Conservation (phyloP, 2,329 filamentous ascomycete species). For the Achaetomium macrosporum region DNA sequence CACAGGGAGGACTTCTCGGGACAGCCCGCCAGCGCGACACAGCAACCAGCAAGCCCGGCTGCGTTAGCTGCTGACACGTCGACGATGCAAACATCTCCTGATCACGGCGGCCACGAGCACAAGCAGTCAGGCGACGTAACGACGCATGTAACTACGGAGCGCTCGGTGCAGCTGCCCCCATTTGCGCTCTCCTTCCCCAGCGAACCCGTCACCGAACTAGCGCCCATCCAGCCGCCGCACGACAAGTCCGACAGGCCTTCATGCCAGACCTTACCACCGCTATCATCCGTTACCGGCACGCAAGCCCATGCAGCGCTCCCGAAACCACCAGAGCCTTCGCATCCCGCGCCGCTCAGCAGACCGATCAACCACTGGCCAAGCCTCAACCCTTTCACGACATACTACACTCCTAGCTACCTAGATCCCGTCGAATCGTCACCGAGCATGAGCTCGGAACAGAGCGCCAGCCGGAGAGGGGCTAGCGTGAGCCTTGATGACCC, state of each 20-base stretch:
- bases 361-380: slow-evolving; percentile 40
- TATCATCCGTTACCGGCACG: slow-evolving; percentile 36
- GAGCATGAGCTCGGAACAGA: slow-evolving; percentile 45
- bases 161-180: slow-evolving; percentile 21
- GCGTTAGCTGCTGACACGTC: background rate
- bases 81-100: background rate
- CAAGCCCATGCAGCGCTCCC: slow-evolving; percentile 22
- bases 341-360: slow-evolving; percentile 12
- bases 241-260: slow-evolving; percentile 24
- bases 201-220: slow-evolving; percentile 34
- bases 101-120: background rate
- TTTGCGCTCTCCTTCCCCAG: slow-evolving; percentile 28
- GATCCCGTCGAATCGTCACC: slow-evolving; percentile 41
- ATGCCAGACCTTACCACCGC: slow-evolving; percentile 35
- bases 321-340: slow-evolving; percentile 6
- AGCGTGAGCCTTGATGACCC: slow-evolving; percentile 59
- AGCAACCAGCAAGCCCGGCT: background rate
- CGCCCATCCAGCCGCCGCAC: slow-evolving; percentile 36
- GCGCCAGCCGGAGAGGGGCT: slow-evolving; percentile 39
- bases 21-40: background rate
- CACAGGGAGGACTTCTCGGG: background rate
- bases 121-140: background rate
- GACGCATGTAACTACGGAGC: background rate
- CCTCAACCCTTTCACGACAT: slow-evolving; percentile 44
- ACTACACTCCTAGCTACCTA: slow-evolving; percentile 41